Percentiles rank a stretch among this genome's conserved stretches.
These are phyloP conservation scores for Coleophoma cylindrospora DNA, from an alignment of 2,329 filamentous ascomycete species.

Conservation along the genomic window DNA sequence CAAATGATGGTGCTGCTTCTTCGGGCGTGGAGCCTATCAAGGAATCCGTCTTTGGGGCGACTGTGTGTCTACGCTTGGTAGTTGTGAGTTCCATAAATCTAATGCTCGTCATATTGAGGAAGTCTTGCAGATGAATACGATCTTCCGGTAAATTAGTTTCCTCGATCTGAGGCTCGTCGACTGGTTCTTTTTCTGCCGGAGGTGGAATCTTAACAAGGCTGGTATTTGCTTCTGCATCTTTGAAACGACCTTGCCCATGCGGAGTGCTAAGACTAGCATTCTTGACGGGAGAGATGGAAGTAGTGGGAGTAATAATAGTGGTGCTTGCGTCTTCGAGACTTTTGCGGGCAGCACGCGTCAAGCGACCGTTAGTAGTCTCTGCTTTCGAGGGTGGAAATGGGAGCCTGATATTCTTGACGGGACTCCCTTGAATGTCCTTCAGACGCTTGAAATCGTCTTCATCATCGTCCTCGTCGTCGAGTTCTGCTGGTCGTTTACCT, in stretches of 20 bases:
- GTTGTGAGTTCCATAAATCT: conserved; percentile 99
- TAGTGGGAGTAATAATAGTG: conserved; percentile 34
- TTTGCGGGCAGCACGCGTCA: conserved; percentile 43
- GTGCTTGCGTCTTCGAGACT: conserved; percentile 36
- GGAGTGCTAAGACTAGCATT: conserved; percentile 45
- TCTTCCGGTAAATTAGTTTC: conserved; percentile 37
- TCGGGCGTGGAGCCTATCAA: conserved; percentile 16
- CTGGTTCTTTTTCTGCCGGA: conserved; percentile 34
- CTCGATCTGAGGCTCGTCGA: conserved; percentile 40
- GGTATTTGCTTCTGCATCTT: conserved; percentile 37
- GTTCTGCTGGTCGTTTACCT: conserved; percentile 68
- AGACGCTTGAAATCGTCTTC: conserved; percentile 62
- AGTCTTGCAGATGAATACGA: conserved; percentile 80
- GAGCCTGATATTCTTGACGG: conserved; percentile 69
- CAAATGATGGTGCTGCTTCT: conserved; percentile 49
- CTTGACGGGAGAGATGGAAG: conserved; percentile 43
- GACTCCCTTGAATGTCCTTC: conserved; percentile 67
- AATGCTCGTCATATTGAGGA: conserved; percentile 91
- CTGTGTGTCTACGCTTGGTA: conserved; percentile 85
- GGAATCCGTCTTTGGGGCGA: conserved; percentile 45
- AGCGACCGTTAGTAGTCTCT: conserved; percentile 58
- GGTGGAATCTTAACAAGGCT: conserved; percentile 34
- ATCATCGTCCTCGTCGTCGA: conserved; percentile 62
- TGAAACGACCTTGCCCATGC: conserved; percentile 49
- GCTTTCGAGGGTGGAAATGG: conserved; percentile 64